phyloP scores from a whole-genome alignment of 805 yeast genomes.

The Metschnikowia matae region DNA sequence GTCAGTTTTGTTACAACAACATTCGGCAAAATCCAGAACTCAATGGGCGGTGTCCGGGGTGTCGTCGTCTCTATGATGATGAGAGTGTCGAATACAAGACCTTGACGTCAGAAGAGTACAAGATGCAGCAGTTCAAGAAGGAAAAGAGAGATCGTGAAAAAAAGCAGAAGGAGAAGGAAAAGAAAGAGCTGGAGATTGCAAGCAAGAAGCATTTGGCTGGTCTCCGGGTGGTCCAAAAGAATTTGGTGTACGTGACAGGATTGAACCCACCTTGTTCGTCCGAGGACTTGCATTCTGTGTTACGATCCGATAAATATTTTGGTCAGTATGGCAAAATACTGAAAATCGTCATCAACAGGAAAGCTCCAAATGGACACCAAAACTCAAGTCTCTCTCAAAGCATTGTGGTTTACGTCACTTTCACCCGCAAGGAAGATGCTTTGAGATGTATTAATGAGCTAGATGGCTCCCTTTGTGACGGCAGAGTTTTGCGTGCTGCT shows the following conservation, averaged over 20 bases:
- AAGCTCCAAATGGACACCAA: slow-evolving; percentile 44
- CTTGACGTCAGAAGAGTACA: slow-evolving; percentile 82
- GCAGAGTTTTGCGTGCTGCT: slow-evolving; percentile 85
- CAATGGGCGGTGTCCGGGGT: slow-evolving; percentile 96
- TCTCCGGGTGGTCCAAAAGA: slow-evolving; percentile 97
- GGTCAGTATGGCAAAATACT: slow-evolving; percentile 98
- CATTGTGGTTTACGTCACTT: slow-evolving; percentile 93
- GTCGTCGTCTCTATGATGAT: slow-evolving; percentile 91
- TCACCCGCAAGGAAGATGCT: slow-evolving; percentile 91
- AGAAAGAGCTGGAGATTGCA: slow-evolving; percentile 82
- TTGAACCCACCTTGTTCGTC: slow-evolving; percentile 80
- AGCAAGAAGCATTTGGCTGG: slow-evolving; percentile 90
- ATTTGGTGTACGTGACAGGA: slow-evolving; percentile 93
- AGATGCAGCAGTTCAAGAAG: slow-evolving; percentile 72
- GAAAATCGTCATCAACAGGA: slow-evolving; percentile 88
- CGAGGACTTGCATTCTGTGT: slow-evolving; percentile 75
- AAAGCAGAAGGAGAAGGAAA: slow-evolving; percentile 85
- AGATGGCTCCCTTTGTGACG: slow-evolving; percentile 90
- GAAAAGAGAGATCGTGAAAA: slow-evolving; percentile 77
- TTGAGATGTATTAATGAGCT: slow-evolving; percentile 87
- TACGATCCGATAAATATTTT: slow-evolving; percentile 88
- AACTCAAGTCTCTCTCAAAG: slow-evolving; percentile 54
- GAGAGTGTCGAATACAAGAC: slow-evolving; percentile 84
- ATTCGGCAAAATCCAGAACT: slow-evolving; percentile 93
- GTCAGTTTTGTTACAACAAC: slow-evolving; percentile 97